A percentile compares a stretch with the other conserved stretches of the same genome.
phyloP scores from a whole-genome alignment of 108 stramenopile genomes.

The Pseudonitzschia multiseries region DNA sequence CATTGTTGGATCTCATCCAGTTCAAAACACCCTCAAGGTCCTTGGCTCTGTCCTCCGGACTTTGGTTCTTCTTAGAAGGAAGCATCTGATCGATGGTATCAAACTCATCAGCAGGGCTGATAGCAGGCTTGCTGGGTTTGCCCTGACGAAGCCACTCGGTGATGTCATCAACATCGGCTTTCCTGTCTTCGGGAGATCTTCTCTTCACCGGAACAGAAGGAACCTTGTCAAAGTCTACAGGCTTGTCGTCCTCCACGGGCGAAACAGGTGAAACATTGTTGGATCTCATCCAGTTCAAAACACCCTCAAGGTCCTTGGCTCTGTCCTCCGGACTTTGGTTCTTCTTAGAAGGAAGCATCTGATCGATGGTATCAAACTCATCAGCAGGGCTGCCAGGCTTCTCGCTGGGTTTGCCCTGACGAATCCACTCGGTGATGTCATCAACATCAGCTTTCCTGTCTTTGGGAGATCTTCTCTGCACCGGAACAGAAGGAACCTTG shows the following conservation, averaged over 20 bases:
- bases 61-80: conserved; percentile 22
- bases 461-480: conserved; percentile 15
- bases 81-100: conserved; percentile 22
- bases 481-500: conserved; percentile 8
- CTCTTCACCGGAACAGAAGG: conserved; percentile 18
- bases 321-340: conserved; percentile 28
- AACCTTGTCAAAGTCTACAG: conserved; percentile 3
- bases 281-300: conserved; percentile 3
- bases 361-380: conserved; percentile 25
- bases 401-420: conserved; percentile 22
- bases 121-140: not conserved
- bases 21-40: conserved; percentile 29
- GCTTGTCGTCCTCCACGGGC: not conserved
- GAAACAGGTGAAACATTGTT: not conserved
- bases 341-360: conserved; percentile 29
- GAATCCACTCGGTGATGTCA: conserved; percentile 33
- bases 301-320: conserved; percentile 19
- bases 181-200: conserved; percentile 25
- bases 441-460: conserved; percentile 30
- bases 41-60: conserved; percentile 32
- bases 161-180: conserved; percentile 23
- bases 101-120: conserved; percentile 21
- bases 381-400: conserved; percentile 1
- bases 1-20: conserved; percentile 38
- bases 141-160: conserved; percentile 18